Percentiles rank a stretch among this genome's conserved stretches.
These are phyloP conservation scores for Hyphopichia homilentoma DNA, from an alignment of 805 yeast genomes.

Conservation along the genomic window DNA sequence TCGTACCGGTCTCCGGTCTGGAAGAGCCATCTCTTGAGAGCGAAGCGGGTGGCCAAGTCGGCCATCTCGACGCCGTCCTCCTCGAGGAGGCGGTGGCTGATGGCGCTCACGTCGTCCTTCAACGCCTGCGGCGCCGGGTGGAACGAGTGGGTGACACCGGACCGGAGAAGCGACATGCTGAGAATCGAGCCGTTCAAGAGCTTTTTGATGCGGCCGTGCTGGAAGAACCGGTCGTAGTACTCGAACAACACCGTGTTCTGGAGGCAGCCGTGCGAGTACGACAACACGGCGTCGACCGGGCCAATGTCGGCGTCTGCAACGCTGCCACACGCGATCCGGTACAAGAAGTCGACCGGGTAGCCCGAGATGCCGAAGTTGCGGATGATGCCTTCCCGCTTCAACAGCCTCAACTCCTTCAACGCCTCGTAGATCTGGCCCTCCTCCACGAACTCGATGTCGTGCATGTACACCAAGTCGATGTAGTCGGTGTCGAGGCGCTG, in stretches of 20 bases:
- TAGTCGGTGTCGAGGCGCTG: slow-evolving; percentile 62
- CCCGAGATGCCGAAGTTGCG: slow-evolving; percentile 78
- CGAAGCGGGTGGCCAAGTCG: slow-evolving; percentile 74
- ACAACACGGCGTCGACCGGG: slow-evolving; percentile 67
- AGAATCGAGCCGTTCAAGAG: slow-evolving; percentile 82
- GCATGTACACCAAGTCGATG: slow-evolving; percentile 79
- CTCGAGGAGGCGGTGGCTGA: slow-evolving; percentile 35
- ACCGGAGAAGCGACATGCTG: slow-evolving; percentile 80
- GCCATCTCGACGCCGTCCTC: slow-evolving; percentile 63
- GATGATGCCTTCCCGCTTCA: slow-evolving; percentile 64
- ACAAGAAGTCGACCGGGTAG: slow-evolving; percentile 73
- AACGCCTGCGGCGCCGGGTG: slow-evolving; percentile 75
- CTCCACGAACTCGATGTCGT: slow-evolving; percentile 81
- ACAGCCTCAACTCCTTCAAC: slow-evolving; percentile 49
- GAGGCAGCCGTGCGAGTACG: slow-evolving; percentile 77
- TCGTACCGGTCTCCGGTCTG: slow-evolving; percentile 12
- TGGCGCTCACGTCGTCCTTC: slow-evolving; percentile 46
- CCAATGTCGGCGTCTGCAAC: slow-evolving; percentile 42
- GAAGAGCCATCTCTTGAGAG: slow-evolving; percentile 57
- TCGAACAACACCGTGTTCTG: slow-evolving; percentile 61
- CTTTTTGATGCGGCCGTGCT: slow-evolving; percentile 51
- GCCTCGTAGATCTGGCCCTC: slow-evolving; percentile 58
- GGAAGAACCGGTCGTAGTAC: slow-evolving; percentile 45
- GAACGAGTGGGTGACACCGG: slow-evolving; percentile 63
- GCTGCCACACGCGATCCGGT: slow-evolving; percentile 45